A percentile compares a stretch with the other conserved stretches of the same genome.
phyloP scores from a whole-genome alignment of 1,139 yeast genomes.

The Wickerhamomyces sp. region DNA sequence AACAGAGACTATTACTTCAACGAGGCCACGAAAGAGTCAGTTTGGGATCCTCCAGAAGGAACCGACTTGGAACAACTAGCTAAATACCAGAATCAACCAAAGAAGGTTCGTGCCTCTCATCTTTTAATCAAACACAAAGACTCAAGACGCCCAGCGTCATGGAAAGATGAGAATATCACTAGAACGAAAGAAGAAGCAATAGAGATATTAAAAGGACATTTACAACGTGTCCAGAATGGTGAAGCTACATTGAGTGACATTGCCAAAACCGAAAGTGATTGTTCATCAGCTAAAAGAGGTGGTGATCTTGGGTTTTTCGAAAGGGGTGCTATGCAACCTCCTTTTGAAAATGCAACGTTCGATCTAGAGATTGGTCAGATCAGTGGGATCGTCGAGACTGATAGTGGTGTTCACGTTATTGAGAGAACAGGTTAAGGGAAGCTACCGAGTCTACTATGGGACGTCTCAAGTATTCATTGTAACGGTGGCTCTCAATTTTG shows the following conservation, averaged over 20 bases:
- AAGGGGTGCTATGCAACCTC: constrained; percentile 91
- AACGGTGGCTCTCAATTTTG: no score
- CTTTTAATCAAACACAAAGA: constrained; percentile 76
- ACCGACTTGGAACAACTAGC: constrained; percentile 61
- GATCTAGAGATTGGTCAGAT: constrained; percentile 77
- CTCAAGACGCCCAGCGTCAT: constrained; percentile 86
- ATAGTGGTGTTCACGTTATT: constrained; percentile 86
- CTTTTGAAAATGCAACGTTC: constrained; percentile 86
- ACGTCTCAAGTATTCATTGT: no score
- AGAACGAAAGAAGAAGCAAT: constrained; percentile 82
- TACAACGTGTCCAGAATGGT: constrained; percentile 63
- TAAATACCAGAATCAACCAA: constrained; percentile 48
- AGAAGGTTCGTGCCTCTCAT: constrained; percentile 68
- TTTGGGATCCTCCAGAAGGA: constrained; percentile 92
- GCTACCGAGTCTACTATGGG: no score
- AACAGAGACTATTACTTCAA: constrained; percentile 80
- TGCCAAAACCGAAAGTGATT: constrained; percentile 83
- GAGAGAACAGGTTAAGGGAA: constrained; percentile 57
- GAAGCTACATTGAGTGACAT: constrained; percentile 63
- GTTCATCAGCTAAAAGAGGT: constrained; percentile 79
- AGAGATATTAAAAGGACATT: constrained; percentile 52
- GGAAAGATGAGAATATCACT: constrained; percentile 77
- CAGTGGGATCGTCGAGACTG: constrained; percentile 80
- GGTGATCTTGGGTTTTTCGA: constrained; percentile 93
- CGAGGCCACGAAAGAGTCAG: constrained; percentile 63